Percentiles rank a stretch among this genome's conserved stretches.
These are phyloP conservation scores for Boletus insuetus DNA, from an alignment of 768 basidiomycete genomes.

Conservation along the genomic window DNA sequence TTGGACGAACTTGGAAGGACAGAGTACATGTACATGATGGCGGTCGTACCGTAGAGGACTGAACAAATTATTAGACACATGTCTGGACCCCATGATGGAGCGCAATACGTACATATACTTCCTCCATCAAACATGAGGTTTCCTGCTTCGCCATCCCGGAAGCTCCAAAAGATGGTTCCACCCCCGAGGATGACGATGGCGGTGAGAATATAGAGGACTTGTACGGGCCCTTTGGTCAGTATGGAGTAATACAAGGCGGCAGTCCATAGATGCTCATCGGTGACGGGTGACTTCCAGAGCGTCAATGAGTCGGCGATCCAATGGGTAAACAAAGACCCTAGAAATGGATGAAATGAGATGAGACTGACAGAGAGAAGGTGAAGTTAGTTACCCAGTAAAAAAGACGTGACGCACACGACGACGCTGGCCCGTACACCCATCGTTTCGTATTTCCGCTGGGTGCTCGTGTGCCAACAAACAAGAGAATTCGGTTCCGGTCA, in stretches of 20 bases:
- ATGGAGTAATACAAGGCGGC: slow-evolving; percentile 82
- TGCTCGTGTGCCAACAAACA: slow-evolving; percentile 9
- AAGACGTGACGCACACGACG: slow-evolving; percentile 75
- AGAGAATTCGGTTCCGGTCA: neutral
- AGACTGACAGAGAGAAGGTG: neutral
- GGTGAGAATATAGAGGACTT: slow-evolving; percentile 56
- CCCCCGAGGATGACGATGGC: slow-evolving; percentile 58
- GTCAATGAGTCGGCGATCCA: slow-evolving; percentile 94
- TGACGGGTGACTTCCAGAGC: slow-evolving; percentile 84
- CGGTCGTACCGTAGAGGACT: slow-evolving; percentile 78
- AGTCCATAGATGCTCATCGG: slow-evolving; percentile 81
- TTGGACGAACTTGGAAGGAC: slow-evolving; percentile 70
- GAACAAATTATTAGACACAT: slow-evolving; percentile 5
- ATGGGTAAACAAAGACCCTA: slow-evolving; percentile 81
- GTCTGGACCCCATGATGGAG: neutral
- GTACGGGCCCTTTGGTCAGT: slow-evolving; percentile 60
- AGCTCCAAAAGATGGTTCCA: slow-evolving; percentile 71
- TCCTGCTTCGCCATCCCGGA: slow-evolving; percentile 71
- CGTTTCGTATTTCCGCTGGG: slow-evolving; percentile 12
- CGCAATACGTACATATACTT: slow-evolving; percentile 67
- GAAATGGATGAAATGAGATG: neutral
- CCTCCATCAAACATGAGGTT: slow-evolving; percentile 93
- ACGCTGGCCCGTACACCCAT: slow-evolving; percentile 75
- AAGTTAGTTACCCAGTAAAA: slow-evolving; percentile 61
- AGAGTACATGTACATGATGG: slow-evolving; percentile 69